Conservation (phyloP, 352 stramenopile genomes). For the Pythium graminicola region DNA sequence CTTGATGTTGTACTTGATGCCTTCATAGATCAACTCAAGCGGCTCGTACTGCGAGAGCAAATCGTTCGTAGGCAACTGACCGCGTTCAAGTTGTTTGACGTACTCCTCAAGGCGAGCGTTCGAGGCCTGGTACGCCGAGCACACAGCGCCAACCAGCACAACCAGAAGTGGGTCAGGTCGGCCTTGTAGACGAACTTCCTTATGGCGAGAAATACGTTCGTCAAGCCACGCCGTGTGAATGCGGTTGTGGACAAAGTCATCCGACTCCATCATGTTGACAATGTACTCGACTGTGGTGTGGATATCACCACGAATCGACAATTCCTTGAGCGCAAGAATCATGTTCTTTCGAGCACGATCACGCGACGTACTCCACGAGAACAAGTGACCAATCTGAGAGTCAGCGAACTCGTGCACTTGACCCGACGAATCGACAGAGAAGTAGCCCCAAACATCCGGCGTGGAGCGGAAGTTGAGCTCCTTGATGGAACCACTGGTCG, state of each 20-base stretch:
- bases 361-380: conserved; percentile 93
- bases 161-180: conserved; percentile 81
- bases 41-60: conserved; percentile 81
- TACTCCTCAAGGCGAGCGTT: conserved; percentile 70
- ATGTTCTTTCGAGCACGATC: conserved; percentile 98
- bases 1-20: conserved; percentile 96
- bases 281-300: conserved; percentile 99
- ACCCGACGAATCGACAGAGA: conserved; percentile 98
- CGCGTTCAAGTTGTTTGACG: conserved; percentile 77
- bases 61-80: conserved; percentile 88
- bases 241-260: conserved; percentile 97
- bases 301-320: conserved; percentile 99
- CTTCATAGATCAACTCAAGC: conserved; percentile 98
- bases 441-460: conserved; percentile 99
- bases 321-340: conserved; percentile 97
- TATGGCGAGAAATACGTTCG: conserved; percentile 92
- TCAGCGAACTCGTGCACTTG: conserved; percentile 99
- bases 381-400: conserved; percentile 99
- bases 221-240: conserved; percentile 99
- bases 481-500: conserved; percentile 95
- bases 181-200: conserved; percentile 81
- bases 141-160: conserved; percentile 85
- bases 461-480: conserved; percentile 99
- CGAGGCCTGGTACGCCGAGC: conserved; percentile 74
- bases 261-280: conserved; percentile 97